Conservation (phyloP, 805 yeast genomes). For the Tetrapisispora namnaoensis region DNA sequence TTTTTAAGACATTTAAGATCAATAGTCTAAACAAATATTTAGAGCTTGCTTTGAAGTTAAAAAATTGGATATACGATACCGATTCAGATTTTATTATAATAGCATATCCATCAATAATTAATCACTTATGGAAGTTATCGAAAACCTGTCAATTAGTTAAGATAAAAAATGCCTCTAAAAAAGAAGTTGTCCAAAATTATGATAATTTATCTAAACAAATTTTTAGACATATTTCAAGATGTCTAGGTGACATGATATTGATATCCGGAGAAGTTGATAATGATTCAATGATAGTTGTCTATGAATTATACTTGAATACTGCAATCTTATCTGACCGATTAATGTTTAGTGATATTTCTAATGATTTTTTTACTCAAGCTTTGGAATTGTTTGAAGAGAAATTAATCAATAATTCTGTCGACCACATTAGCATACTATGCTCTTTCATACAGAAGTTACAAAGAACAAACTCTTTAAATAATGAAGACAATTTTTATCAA, state of each 20-base stretch:
- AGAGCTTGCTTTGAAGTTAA: conserved; percentile 33
- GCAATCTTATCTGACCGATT: conserved; percentile 77
- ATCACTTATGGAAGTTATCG: conserved; percentile 48
- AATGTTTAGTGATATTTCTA: conserved; percentile 57
- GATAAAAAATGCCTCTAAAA: not conserved
- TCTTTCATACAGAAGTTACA: conserved; percentile 42
- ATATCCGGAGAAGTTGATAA: conserved; percentile 4
- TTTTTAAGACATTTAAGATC: not conserved
- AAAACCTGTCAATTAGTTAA: conserved; percentile 33
- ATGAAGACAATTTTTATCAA: conserved; percentile 40
- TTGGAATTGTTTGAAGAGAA: conserved; percentile 70
- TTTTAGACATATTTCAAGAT: conserved; percentile 61
- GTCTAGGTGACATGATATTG: conserved; percentile 53
- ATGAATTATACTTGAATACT: conserved; percentile 44
- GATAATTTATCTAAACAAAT: conserved; percentile 33
- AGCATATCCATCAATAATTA: conserved; percentile 67
- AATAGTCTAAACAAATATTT: conserved; percentile 5
- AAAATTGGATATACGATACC: conserved; percentile 29
- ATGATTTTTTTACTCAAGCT: conserved; percentile 80
- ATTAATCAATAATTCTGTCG: conserved; percentile 36
- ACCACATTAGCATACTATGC: conserved; percentile 43
- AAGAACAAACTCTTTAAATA: conserved; percentile 37
- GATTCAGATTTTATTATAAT: conserved; percentile 36
- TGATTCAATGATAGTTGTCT: conserved; percentile 21
- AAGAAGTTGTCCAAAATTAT: not conserved